Base-by-base conservation (phyloP, 257 asterid genomes). In the Rubia yunnanensis region DNA sequence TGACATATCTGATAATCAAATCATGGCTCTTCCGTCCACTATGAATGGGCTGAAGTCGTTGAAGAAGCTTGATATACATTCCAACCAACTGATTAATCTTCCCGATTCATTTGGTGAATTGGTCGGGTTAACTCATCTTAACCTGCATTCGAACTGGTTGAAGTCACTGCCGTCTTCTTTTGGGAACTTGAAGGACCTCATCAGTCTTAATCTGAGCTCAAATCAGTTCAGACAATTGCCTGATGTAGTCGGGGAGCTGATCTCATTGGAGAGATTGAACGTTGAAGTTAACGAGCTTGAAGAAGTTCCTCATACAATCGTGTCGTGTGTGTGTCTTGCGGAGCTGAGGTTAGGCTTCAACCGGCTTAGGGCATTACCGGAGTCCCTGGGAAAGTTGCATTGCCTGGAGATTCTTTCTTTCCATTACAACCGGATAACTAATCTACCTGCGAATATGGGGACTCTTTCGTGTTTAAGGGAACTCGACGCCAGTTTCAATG, bases 341-440 rank as follows among this genome's bases (percentile, higher is more conserved):
- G 95, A 86, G 72, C 83, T 91, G 81, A 79, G 87, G 60, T 74
- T 91, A 76, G 89, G 82, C 73, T 91, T 88, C 85, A 91, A 91
- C 76, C 79, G 63, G 70, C 84, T 91, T 36, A 83, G 69, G 77
- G 86, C 85, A 77, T 94, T 91, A 49, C 98, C 98, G 0, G 96
- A 86, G 70, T 74, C 84, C 7, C 54, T 81, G 15, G 95, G 94
- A 35, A 79, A 78, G 69, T 91, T 91, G 20, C 79, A 76, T 39
- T 27, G 27, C 63, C 70, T 91, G 75, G 91, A 86, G 85, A 78
- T 88, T 77, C 94, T 91, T 55, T 79, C 89, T 15, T 49, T 91
- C 76, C 98, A 80, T 63, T 86, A 84, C 22, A 91, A 91, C 75
- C 72, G 86, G 70, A 73, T 91, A 18, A 85, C 60, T 61, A 67